phyloP scores from a whole-genome alignment of 2,329 filamentous ascomycete species.

The Fusarium duplospermum region DNA sequence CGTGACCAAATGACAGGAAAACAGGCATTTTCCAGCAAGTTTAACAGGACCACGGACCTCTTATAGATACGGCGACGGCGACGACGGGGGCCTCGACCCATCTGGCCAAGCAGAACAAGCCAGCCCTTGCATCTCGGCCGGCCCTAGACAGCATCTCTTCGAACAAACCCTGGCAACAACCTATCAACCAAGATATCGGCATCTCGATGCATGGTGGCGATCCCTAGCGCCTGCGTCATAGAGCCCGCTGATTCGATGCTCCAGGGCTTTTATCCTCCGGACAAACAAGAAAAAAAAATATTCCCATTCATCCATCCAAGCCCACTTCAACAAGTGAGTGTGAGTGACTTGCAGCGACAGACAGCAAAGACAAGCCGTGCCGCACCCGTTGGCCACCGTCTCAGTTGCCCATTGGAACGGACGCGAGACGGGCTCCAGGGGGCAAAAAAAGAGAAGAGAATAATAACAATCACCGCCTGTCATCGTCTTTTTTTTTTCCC shows the following conservation, averaged over 20 bases:
- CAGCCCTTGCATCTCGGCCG: slow-evolving; percentile 3
- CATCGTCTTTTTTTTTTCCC: background rate
- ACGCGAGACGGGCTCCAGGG: background rate
- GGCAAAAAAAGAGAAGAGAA: background rate
- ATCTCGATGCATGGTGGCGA: slow-evolving; percentile 25
- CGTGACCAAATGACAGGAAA: too few species aligned
- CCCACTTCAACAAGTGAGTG: background rate
- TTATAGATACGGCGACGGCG: slow-evolving; percentile 18
- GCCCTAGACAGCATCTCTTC: slow-evolving; percentile 2
- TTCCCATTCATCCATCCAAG: background rate
- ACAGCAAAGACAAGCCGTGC: slow-evolving; percentile 1
- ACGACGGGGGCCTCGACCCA: background rate
- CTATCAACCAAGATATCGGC: slow-evolving; percentile 22
- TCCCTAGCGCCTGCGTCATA: slow-evolving; percentile 29
- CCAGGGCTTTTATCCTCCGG: background rate
- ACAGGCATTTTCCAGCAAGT: background rate
- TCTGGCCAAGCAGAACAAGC: background rate
- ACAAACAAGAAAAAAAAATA: slow-evolving; percentile 3
- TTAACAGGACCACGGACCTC: background rate
- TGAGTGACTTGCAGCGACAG: background rate
- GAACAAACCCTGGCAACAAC: slow-evolving; percentile 9
- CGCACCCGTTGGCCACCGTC: slow-evolving; percentile 2
- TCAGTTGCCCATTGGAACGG: background rate
- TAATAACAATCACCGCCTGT: slow-evolving; percentile 4
- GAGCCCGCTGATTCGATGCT: slow-evolving; percentile 15